Evolutionary conservation across 148 eudicot genomes (phyloP), one percentile per base, ranked within the genome.

Genomic region (Rhododendron williamsianum): DNA sequence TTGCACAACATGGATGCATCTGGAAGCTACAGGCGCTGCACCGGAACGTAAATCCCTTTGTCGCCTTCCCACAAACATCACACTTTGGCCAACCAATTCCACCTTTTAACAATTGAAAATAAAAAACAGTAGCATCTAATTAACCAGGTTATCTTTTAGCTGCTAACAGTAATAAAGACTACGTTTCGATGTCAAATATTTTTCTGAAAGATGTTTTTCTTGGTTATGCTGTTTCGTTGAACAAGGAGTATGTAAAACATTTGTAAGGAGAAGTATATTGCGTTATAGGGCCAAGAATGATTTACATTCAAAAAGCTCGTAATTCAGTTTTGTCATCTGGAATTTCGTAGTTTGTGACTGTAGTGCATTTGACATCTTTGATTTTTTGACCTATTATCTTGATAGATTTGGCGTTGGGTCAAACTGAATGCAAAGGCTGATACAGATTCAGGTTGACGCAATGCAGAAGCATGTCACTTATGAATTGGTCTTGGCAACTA

Each of bases 1-100:
- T 89, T 16, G 99, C 95, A 58, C 99, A 96, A 76, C 93, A 90
- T 0, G 99, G 99, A 85, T 95, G 99, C 89, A 96, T 87, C 84
- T 95, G 96, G 89, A 93, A 96, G 88, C 89, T 94, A 83, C 98
- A 96, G 1, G 92, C 93, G 30, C 90, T 88, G 92, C 99, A 96
- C 81, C 91, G 89, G 91, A 89, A 95, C 13, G 88, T 73, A 78
- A 90, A 94, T 9, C 99, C 98, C 73, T 89, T 96, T 58, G 83
- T 83, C 3, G 98, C 60, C 86, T 94, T 94, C 30, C 90, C 91
- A 77, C 99, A 96, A 2, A 96, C 89, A 38, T 94, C 93, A 81
- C 99, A 96, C 81, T 87, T 92, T 51, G 95, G 90, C 90, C 92
- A 84, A 36, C 88, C 36, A 11, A 95, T 86, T 81, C 98, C 97